A percentile compares a stretch with the other conserved stretches of the same genome.
phyloP scores from a whole-genome alignment of 139 green algal genomes.

The Micromonas commoda region DNA sequence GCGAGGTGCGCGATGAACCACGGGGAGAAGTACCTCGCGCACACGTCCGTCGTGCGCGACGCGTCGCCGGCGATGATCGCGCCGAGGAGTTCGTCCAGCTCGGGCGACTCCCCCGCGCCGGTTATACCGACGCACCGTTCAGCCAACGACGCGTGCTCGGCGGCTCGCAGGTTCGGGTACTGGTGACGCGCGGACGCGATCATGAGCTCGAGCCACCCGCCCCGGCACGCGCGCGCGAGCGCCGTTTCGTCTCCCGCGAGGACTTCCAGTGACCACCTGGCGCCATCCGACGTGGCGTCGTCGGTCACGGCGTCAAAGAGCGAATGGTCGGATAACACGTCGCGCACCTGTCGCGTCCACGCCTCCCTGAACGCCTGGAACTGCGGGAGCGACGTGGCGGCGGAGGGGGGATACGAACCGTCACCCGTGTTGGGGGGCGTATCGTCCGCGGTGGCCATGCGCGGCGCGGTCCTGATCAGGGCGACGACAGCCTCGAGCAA shows the following conservation, averaged over 20 bases:
- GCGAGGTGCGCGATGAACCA: conserved; percentile 6
- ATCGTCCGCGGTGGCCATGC: neutral
- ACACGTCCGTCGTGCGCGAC: neutral
- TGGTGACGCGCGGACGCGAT: neutral
- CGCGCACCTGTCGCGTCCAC: neutral
- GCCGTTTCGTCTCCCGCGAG: neutral
- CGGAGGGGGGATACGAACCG: neutral
- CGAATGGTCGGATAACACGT: neutral
- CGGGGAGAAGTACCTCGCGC: neutral
- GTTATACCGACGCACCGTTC: neutral
- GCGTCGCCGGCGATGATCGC: neutral
- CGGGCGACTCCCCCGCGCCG: neutral
- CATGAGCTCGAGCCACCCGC: conserved; percentile 1
- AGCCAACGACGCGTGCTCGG: neutral
- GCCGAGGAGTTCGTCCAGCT: neutral
- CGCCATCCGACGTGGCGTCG: neutral
- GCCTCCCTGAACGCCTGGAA: neutral
- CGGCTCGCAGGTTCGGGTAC: neutral
- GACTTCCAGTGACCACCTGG: neutral
- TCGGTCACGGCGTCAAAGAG: neutral
- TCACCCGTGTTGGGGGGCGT: neutral
- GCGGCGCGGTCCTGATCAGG: neutral
- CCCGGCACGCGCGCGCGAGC: neutral
- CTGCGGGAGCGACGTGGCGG: neutral
- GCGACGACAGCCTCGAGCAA: conserved; percentile 2